Evolutionary conservation across 1,284 basidiomycete species (phyloP).

Genomic region (Trametes pubescens): DNA sequence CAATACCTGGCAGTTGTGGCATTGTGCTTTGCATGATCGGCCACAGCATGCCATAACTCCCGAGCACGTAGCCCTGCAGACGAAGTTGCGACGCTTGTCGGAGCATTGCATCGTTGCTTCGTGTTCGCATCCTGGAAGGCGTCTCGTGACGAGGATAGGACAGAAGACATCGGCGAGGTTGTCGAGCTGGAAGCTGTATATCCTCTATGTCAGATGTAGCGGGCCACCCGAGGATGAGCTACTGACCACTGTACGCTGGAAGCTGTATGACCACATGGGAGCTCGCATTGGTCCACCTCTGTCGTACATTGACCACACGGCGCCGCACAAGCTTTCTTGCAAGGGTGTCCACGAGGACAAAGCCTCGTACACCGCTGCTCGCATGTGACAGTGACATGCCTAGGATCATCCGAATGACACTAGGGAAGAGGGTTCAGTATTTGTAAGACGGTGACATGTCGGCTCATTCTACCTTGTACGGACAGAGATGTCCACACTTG

Average conservation of each 20-base stretch:
- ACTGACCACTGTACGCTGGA: conserved; percentile 62
- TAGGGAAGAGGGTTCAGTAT: conserved; percentile 35
- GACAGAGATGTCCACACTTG: conserved; percentile 77
- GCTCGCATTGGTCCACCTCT: conserved; percentile 51
- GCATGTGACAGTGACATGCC: conserved; percentile 61
- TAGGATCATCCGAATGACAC: conserved; percentile 74
- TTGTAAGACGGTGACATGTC: background rate
- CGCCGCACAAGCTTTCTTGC: conserved; percentile 59
- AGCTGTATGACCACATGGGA: conserved; percentile 74
- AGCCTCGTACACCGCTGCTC: conserved; percentile 58
- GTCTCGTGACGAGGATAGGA: conserved; percentile 50
- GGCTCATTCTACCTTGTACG: conserved; percentile 58
- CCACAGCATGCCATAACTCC: conserved; percentile 62
- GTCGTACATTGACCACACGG: conserved; percentile 67
- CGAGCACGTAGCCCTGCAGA: conserved; percentile 56
- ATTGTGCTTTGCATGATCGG: conserved; percentile 57
- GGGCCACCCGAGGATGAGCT: background rate
- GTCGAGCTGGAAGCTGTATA: conserved; percentile 56
- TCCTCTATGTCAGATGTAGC: background rate
- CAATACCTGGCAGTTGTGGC: conserved; percentile 57
- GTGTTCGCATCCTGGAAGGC: conserved; percentile 68
- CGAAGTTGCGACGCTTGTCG: conserved; percentile 47
- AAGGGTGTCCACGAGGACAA: conserved; percentile 68
- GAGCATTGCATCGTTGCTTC: conserved; percentile 54
- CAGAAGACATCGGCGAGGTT: conserved; percentile 57